Evolutionary conservation across 495 filamentous ascomycete genomes (phyloP), one percentile per base, ranked within the genome.

Genomic region (Talaromyces liani): DNA sequence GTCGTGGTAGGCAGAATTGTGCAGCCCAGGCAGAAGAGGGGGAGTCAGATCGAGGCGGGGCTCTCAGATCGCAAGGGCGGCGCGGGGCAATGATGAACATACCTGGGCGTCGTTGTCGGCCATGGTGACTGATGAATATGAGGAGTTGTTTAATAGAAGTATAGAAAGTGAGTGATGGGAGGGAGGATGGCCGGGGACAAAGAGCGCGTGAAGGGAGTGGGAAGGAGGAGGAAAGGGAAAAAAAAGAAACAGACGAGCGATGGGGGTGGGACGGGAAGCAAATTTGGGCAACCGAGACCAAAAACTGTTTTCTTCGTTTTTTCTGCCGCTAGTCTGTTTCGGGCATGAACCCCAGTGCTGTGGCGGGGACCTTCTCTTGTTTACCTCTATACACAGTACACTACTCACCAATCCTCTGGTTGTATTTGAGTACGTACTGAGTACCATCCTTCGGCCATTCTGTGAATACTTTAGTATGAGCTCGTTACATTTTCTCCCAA

Each of bases 61-160:
- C 63, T 45, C 62, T 54, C 64, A 74, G 73, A 65, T 69, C 72
- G 70, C 75, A 68, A 63, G 64, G 63, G 61, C 65, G 62, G 66
- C 60, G 64, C 68, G 68, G 64, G 55, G 58, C 60, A 61, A 39
- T 36, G 63, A 34, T 55, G 20, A 31, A 74, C 73, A 69, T 67
- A 82, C 79, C 71, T 76, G 73, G 29, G 73, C 69, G 64, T 77
- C 78, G 59, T 41, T 41, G 36, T 85, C 81, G 63, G 80, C 73
- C 81, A 85, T 84, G 60, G 74, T 79, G 73, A 72, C 67, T 62
- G 66, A 77, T 69, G 67, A 68, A 73, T 67, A 66, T 64, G 58
- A 65, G 33, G 66, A 66, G 64, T 63, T 68, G 62, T 60, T 56
- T 25, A 24, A 56, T 27, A 6, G 9, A 29, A 63, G 59, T 39